Evolutionary conservation across 768 basidiomycete species (phyloP).

Genomic region (Sarcodon aspratus): DNA sequence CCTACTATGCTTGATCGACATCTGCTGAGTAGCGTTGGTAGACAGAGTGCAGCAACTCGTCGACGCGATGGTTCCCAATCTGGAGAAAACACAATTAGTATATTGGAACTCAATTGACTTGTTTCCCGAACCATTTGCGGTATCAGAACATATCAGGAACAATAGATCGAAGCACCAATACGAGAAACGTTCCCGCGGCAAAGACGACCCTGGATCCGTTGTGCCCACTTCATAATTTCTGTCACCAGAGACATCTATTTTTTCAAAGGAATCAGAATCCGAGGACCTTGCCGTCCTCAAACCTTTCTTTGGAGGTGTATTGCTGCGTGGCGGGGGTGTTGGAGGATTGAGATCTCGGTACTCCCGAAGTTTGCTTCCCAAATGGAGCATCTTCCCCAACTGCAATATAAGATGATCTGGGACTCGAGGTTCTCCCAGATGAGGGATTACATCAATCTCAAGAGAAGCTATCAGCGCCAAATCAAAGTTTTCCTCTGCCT

Average conservation of each 20-base stretch:
- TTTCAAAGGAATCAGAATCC: not conserved
- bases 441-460: constrained; percentile 71
- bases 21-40: constrained; percentile 68
- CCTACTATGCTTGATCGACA: constrained; percentile 55
- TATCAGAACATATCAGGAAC: constrained; percentile 68
- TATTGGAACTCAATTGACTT: constrained; percentile 1
- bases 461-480: constrained; percentile 66
- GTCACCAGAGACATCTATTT: constrained; percentile 14
- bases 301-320: not conserved
- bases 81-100: constrained; percentile 14
- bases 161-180: constrained; percentile 90
- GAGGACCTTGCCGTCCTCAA: not conserved
- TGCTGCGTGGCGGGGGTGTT: constrained; percentile 7
- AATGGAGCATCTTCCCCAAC: constrained; percentile 59
- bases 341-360: constrained; percentile 9
- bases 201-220: constrained; percentile 41
- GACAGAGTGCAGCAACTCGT: constrained; percentile 60
- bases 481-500: constrained; percentile 79
- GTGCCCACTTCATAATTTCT: constrained; percentile 38
- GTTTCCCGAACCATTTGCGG: constrained; percentile 36
- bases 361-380: constrained; percentile 56
- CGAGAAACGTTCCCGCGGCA: constrained; percentile 76
- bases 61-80: constrained; percentile 50
- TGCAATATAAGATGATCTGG: constrained; percentile 61
- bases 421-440: constrained; percentile 55